Evolutionary conservation across 164 flowering plant genomes (phyloP), one percentile per base, ranked within the genome.

Genomic region (Dillenia turbinata): DNA sequence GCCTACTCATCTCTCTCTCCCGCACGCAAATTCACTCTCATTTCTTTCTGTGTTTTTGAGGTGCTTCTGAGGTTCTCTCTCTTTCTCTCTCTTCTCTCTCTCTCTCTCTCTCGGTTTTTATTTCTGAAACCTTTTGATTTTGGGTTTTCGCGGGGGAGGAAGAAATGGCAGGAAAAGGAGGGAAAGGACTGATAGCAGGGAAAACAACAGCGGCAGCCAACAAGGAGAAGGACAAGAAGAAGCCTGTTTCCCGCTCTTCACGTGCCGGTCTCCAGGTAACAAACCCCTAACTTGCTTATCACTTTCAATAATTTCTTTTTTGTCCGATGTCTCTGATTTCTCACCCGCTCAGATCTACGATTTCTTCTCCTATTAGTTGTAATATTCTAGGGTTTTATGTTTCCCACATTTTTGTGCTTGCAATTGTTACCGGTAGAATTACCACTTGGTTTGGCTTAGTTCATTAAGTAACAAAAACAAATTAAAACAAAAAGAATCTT

Each of bases 151-250:
- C 33, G 33, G 33, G 33, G 47, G 56, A 51, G 14, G 26, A 19
- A 47, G 56, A 63, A 58, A 91, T 91, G 97, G 96, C 94, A 33
- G 97, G 97, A 60, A 91, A 91, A 80, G 97, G 97, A 1, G 97
- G 96, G 49, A 91, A 91, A 57, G 97, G 97, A 33, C 86, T 91
- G 54, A 54, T 91, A 77, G 96, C 96, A 9, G 89, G 81, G n/a
- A 91, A 91, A 57, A 91, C 93, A 4, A 79, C 94, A 0, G 88
- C 92, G 9, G 88, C 92, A 10, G 95, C 83, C 0, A 83, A 77
- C 79, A 87, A 86, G 74, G 95, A 86, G 24, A 85, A 85, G 75
- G 89, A 83, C 65, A 90, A 88, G 88, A 90, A 90, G 77, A 79
- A 71, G 73, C 88, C 96, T 0, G 62, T 82, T 64, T 87, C 97